These are phyloP conservation scores for Diplodia scrobiculata DNA, from an alignment of 2,329 filamentous ascomycete species.

Conservation along the genomic window DNA sequence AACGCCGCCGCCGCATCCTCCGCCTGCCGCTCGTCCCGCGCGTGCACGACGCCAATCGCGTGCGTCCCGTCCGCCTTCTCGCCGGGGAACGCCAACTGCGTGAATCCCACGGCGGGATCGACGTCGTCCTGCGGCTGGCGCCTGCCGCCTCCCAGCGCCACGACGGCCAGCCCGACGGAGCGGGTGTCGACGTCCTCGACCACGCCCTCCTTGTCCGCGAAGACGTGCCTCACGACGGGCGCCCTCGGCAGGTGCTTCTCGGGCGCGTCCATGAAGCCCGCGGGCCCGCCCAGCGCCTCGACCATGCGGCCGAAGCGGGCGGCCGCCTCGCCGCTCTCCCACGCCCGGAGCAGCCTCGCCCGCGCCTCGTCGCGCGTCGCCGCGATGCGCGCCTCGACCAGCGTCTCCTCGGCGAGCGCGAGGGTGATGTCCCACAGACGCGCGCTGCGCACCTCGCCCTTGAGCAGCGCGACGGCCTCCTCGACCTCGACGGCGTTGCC, in stretches of 20 bases:
- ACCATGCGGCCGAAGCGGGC: constrained; percentile 19
- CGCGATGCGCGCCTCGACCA: constrained; percentile 21
- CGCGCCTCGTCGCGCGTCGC: constrained; percentile 1
- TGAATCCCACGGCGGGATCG: constrained; percentile 26
- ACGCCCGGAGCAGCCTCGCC: constrained; percentile 14
- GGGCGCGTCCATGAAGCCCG: constrained; percentile 17
- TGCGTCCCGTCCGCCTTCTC: background rate
- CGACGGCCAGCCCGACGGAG: constrained; percentile 25
- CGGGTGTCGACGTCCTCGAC: constrained; percentile 25
- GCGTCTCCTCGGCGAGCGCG: constrained; percentile 24
- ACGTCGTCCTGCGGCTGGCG: constrained; percentile 15
- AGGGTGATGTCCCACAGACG: constrained; percentile 26
- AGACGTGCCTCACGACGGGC: constrained; percentile 11
- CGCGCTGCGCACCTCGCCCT: constrained; percentile 25
- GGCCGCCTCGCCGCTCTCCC: constrained; percentile 26
- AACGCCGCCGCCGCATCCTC: constrained; percentile 17
- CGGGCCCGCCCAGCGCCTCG: constrained; percentile 10
- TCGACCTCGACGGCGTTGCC: constrained; percentile 29
- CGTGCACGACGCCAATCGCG: constrained; percentile 25
- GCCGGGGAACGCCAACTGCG: constrained; percentile 19
- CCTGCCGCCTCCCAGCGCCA: constrained; percentile 28
- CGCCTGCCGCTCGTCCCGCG: constrained; percentile 20
- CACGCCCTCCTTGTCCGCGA: constrained; percentile 13
- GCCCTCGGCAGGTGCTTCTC: constrained; percentile 15
- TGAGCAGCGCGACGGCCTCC: constrained; percentile 28